These are phyloP conservation scores for Apophysomyces trapeziformis DNA, from an alignment of 371 early-diverging fungal species.

Conservation along the genomic window DNA sequence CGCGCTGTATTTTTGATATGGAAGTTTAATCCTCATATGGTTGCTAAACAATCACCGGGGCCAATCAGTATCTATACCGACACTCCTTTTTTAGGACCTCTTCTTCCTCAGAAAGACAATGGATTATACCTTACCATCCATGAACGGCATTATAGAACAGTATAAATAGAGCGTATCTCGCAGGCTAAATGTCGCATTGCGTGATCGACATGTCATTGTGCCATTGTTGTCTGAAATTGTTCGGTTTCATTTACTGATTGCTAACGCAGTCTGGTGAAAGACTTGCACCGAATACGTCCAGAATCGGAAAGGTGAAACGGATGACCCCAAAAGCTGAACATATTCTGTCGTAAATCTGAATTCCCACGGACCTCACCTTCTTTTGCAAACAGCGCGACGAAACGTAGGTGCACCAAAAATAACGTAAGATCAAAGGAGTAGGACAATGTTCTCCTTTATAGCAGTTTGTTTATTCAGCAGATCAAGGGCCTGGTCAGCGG, in stretches of 20 bases:
- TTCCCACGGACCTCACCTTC: not conserved
- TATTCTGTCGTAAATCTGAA: not conserved
- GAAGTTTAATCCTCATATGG: conserved; percentile 6
- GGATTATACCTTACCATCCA: no score
- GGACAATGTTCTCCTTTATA: no score
- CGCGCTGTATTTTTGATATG: conserved; percentile 1
- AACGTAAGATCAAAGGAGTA: no score
- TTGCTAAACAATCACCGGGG: conserved; percentile 5
- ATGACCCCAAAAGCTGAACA: not conserved
- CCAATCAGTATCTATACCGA: not conserved
- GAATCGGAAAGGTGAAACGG: not conserved
- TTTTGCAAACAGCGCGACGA: conserved; percentile 8
- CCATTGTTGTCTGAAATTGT: not conserved
- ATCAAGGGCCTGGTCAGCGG: no score
- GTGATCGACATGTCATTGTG: no score
- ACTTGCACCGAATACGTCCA: not conserved
- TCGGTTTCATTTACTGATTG: not conserved
- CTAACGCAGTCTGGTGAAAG: not conserved
- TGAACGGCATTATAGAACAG: no score
- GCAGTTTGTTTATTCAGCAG: no score
- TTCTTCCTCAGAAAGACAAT: no score
- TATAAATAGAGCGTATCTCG: no score
- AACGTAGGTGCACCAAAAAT: not conserved
- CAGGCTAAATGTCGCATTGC: no score
- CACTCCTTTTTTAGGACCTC: no score